A percentile compares a stretch with the other conserved stretches of the same genome.
phyloP scores from a whole-genome alignment of 164 flowering plant species.

The Stephania yunnanensis region DNA sequence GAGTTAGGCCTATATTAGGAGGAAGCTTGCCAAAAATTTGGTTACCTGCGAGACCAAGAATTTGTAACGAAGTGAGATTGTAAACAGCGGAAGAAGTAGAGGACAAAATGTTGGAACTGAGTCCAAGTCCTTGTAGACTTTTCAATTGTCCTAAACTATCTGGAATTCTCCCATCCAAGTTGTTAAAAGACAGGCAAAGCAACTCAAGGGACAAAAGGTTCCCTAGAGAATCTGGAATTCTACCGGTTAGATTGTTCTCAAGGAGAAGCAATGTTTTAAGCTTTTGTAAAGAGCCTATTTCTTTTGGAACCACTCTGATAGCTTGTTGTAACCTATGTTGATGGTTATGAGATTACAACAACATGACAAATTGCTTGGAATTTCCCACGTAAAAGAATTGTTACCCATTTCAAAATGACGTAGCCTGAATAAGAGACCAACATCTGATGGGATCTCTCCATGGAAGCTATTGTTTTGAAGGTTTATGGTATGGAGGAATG shows the following conservation, averaged over 20 bases:
- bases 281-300: conserved; percentile 23
- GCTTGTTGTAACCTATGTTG: not conserved
- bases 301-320: conserved; percentile 18
- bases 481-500: not conserved
- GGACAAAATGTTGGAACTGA: conserved; percentile 17
- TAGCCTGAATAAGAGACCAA: conserved; percentile 3
- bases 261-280: conserved; percentile 10
- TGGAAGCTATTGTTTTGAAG: conserved; percentile 2
- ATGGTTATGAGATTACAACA: not conserved
- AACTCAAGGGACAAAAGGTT: conserved; percentile 29
- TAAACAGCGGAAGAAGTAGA: conserved; percentile 30
- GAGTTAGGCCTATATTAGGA: conserved; percentile 15
- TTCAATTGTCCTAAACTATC: conserved; percentile 14
- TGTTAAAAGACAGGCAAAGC: conserved; percentile 16
- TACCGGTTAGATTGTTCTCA: conserved; percentile 30
- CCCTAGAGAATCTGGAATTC: conserved; percentile 27
- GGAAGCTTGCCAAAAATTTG: conserved; percentile 24
- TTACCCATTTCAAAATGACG: not conserved
- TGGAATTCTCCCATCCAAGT: conserved; percentile 27
- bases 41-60: conserved; percentile 16
- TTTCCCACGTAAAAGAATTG: not conserved
- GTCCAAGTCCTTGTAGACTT: not conserved
- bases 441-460: conserved; percentile 11
- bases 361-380: not conserved
- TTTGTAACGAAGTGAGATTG: conserved; percentile 24